Evolutionary conservation across 371 early-diverging fungal genomes (phyloP), one percentile per base, ranked within the genome.

Genomic region (Blakeslea trispora): DNA sequence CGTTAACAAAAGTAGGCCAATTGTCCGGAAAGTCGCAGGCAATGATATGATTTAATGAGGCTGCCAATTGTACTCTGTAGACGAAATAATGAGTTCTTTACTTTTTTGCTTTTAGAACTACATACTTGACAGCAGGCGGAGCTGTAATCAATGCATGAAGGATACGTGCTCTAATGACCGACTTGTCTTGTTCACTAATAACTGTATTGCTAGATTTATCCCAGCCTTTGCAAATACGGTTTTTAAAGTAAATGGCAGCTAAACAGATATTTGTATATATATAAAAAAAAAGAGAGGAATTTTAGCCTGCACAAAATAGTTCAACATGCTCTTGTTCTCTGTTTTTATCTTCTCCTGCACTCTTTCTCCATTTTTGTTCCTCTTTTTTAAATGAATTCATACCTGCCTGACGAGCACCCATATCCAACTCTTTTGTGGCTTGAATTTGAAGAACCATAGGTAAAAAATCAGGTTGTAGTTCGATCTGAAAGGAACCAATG

Each of bases 201-300:
- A 79, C 67, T 67, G 21, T 67, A 50, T 31, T 75, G 66, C 37
- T 37, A 23, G 32, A 32, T 32, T 19, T 34, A 49, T 79, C 81
- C 95, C 95, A 97, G 24, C 82, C 81, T 50, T 81, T 84, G 43
- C 74, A 69, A 53, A 95, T 70, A 18, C 90, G 81, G 69, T 96
- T 95, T 75, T 97, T 97, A 75, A 96, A 93, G 81, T 91, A 95
- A 63, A 97, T 91, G n/a, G 95, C 87, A 64, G 90, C 95, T 86
- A 77, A n/a, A n/a, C n/a, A n/a, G n/a, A n/a, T 7, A 0, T 21
- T 32, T 35, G 4, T 35, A 7, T 28, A 28, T 19, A 34, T 32
- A 34, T 19, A 35, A 41, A 40, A 46, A 2, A 24, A 10, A 13
- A 45, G 44, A 22, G 23, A 19, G 31, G 35, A 54, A n/a, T n/a